Base-by-base conservation (phyloP, 139 green algal species). In the Eudorina sp. region DNA sequence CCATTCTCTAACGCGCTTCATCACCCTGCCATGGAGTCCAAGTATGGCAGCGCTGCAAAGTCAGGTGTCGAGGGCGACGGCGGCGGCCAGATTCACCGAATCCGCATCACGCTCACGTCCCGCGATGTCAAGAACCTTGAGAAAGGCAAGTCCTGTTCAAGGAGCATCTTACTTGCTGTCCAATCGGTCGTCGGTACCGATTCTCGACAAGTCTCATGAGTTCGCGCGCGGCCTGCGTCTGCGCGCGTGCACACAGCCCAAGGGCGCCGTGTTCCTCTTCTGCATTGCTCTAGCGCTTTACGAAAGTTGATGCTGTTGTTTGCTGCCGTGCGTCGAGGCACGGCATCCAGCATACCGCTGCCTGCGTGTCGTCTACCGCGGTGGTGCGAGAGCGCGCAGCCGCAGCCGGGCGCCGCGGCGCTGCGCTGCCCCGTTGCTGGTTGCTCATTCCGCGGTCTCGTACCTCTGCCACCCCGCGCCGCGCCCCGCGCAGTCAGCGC, bases 91-190 rank as follows among this genome's bases (percentile, higher is more conserved):
- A 90, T 95, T 9, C 97, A 99, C 92, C 94, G 97, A 78, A 99
- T 99, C 92, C 95, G 98, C 89, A 99, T 99, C 94, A 99, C 98
- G 41, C 95, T 99, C 34, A 99, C 97, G 45, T 98, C 96, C 86
- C 94, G 90, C 70, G 97, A 99, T 93, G 97, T 99, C 11, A 97
- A 96, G 91, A 97, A 95, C 92, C 93, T 99, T 53, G 98, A 99
- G 95, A 99, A 99, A 94, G 95, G 95, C 97, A 77, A 66, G 48
- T 5, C 40, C 11, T 16, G n/a, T 19, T n/a, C n/a, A n/a, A n/a
- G n/a, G 62, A n/a, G n/a, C n/a, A n/a, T n/a, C n/a, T n/a, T n/a
- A n/a, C n/a, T n/a, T n/a, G n/a, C n/a, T n/a, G n/a, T n/a, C n/a
- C n/a, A n/a, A n/a, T n/a, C n/a, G n/a, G n/a, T n/a, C n/a, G n/a